Conservation (phyloP, 768 basidiomycete genomes). For the Lanmaoa rubissima region DNA sequence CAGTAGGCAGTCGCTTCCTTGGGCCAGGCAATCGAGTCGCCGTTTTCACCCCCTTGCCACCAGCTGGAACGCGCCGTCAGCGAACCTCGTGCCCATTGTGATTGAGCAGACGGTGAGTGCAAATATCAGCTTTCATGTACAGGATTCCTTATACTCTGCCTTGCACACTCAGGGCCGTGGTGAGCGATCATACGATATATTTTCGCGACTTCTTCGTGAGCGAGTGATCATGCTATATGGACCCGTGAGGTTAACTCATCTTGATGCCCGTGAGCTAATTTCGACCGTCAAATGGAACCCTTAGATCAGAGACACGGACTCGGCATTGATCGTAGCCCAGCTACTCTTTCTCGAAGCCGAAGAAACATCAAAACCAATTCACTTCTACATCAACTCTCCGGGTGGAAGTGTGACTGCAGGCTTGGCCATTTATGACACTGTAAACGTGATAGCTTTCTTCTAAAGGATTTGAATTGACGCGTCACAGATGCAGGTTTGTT, state of each 20-base stretch:
- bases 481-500: slow-evolving; percentile 67
- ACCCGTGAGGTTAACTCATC: slow-evolving; percentile 54
- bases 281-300: slow-evolving; percentile 10
- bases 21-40: slow-evolving; percentile 31
- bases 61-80: slow-evolving; percentile 45
- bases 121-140: slow-evolving; percentile 4
- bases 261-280: slow-evolving; percentile 9
- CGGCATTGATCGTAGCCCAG: slow-evolving; percentile 87
- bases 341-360: slow-evolving; percentile 95
- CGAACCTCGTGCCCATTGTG: slow-evolving; percentile 84
- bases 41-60: slow-evolving; percentile 55
- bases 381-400: slow-evolving; percentile 95
- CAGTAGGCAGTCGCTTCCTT: slow-evolving; percentile 15
- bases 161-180: slow-evolving; percentile 61
- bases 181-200: slow-evolving; percentile 93
- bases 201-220: slow-evolving; percentile 88
- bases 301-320: slow-evolving; percentile 88
- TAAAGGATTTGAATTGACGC: slow-evolving; percentile 15
- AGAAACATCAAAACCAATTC: slow-evolving; percentile 91
- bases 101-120: slow-evolving; percentile 82
- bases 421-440: slow-evolving; percentile 96
- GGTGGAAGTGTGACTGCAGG: slow-evolving; percentile 96
- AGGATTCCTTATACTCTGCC: slow-evolving; percentile 12
- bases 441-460: slow-evolving; percentile 38
- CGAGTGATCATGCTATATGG: slow-evolving; percentile 95